These are phyloP conservation scores for Phlyctochytrium planicorne DNA, from an alignment of 192 early-diverging fungal species.

Conservation along the genomic window DNA sequence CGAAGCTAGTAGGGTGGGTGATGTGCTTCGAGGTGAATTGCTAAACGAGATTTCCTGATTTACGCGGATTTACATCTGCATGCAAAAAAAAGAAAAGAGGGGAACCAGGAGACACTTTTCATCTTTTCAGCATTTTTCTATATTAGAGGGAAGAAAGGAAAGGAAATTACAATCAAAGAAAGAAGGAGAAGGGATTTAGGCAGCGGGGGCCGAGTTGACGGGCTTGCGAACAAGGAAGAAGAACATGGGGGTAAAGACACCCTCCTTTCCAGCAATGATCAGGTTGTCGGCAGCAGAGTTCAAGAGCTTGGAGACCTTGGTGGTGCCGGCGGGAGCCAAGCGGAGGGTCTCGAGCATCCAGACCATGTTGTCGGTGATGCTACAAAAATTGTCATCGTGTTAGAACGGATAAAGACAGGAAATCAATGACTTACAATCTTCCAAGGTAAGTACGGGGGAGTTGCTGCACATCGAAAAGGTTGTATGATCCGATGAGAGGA, in stretches of 20 bases:
- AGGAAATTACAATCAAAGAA: not conserved
- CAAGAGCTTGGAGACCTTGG: slow-evolving; percentile 78
- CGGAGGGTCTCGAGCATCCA: slow-evolving; percentile 77
- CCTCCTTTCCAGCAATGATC: slow-evolving; percentile 72
- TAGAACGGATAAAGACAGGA: slow-evolving; percentile 32
- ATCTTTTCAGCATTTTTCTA: not conserved
- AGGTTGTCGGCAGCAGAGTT: slow-evolving; percentile 78
- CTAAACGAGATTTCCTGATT: too few relatives aligned
- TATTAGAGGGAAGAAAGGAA: not conserved
- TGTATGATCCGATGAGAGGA: slow-evolving; percentile 67
- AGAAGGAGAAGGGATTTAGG: not conserved
- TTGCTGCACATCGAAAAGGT: slow-evolving; percentile 25
- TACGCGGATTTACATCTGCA: not conserved
- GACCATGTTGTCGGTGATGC: slow-evolving; percentile 77
- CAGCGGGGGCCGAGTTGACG: slow-evolving; percentile 13
- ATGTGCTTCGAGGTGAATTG: too few relatives aligned
- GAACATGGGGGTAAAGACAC: slow-evolving; percentile 96
- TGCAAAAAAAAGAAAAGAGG: not conserved
- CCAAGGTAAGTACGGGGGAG: slow-evolving; percentile 39
- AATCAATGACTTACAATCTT: slow-evolving; percentile 28
- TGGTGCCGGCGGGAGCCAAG: slow-evolving; percentile 82
- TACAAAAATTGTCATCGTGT: slow-evolving; percentile 40
- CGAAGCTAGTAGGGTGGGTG: too few relatives aligned
- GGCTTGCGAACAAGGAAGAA: slow-evolving; percentile 58
- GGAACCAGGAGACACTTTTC: not conserved